Evolutionary conservation across 768 basidiomycete species (phyloP).

Genomic region (Lactifluus subvellereus): DNA sequence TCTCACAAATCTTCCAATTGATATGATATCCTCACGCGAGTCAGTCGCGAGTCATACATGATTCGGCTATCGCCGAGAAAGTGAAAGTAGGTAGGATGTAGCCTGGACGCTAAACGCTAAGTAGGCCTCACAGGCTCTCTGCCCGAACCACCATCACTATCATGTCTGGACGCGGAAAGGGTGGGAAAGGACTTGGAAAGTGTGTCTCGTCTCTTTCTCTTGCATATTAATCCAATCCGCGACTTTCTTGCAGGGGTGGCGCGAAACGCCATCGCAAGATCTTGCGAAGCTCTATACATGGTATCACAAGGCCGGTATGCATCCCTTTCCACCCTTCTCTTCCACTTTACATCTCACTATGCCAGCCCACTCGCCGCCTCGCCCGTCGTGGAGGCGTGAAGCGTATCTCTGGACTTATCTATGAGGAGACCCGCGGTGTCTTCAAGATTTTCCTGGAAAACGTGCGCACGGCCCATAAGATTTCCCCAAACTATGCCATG

Average conservation of each 20-base stretch:
- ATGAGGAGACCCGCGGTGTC: constrained; percentile 63
- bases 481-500: not conserved
- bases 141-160: not conserved
- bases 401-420: constrained; percentile 53
- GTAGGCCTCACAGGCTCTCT: not conserved
- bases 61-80: constrained; percentile 12
- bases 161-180: constrained; percentile 47
- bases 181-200: constrained; percentile 45
- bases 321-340: not conserved
- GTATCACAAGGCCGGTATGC: constrained; percentile 41
- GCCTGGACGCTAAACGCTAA: no score
- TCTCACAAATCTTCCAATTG: no score
- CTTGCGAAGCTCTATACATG: constrained; percentile 45
- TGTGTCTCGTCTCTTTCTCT: not conserved
- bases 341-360: constrained; percentile 20
- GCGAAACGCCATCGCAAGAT: constrained; percentile 45
- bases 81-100: no score
- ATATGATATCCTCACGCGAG: no score
- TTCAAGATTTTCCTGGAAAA: constrained; percentile 58
- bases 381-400: constrained; percentile 64
- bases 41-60: not conserved
- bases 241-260: constrained; percentile 29
- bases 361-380: constrained; percentile 44
- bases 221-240: not conserved
- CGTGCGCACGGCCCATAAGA: constrained; percentile 30